Evolutionary conservation across 768 basidiomycete genomes (phyloP).

Genomic region (Lyophyllum decastes): DNA sequence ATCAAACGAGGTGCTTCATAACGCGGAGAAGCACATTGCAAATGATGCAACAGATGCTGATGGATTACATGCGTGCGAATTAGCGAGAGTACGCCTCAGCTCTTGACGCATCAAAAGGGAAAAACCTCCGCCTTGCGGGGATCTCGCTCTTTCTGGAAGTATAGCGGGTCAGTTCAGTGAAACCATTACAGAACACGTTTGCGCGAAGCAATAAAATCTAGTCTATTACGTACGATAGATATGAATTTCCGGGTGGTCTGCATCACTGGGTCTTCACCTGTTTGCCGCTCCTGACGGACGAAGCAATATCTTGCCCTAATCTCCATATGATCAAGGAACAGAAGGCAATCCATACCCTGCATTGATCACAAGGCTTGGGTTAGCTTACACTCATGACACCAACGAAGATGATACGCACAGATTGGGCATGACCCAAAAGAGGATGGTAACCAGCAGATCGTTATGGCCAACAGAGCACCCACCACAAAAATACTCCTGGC

Average conservation of each 20-base stretch:
- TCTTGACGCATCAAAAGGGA: not conserved
- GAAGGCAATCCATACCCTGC: constrained; percentile 32
- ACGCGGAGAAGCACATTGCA: not conserved
- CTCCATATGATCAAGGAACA: constrained; percentile 35
- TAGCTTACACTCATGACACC: not conserved
- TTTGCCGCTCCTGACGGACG: constrained; percentile 17
- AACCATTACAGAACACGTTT: not conserved
- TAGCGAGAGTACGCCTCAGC: not conserved
- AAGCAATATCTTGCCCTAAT: constrained; percentile 35
- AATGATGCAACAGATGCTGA: not conserved
- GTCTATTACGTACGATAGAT: constrained; percentile 15
- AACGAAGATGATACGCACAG: constrained; percentile 42
- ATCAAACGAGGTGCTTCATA: not conserved
- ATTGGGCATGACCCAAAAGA: constrained; percentile 73
- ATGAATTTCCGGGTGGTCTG: constrained; percentile 1
- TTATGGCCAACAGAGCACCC: constrained; percentile 69
- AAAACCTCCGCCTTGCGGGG: not conserved
- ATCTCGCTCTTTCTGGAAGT: not conserved
- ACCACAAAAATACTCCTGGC: constrained; percentile 74
- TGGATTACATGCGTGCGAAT: not conserved
- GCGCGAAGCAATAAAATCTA: not conserved
- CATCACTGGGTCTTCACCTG: constrained; percentile 18
- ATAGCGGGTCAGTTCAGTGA: not conserved
- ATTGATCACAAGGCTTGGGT: constrained; percentile 4
- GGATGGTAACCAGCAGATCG: constrained; percentile 41